Base-by-base conservation (phyloP, 1,284 basidiomycete species). In the Wolfiporia cocos region DNA sequence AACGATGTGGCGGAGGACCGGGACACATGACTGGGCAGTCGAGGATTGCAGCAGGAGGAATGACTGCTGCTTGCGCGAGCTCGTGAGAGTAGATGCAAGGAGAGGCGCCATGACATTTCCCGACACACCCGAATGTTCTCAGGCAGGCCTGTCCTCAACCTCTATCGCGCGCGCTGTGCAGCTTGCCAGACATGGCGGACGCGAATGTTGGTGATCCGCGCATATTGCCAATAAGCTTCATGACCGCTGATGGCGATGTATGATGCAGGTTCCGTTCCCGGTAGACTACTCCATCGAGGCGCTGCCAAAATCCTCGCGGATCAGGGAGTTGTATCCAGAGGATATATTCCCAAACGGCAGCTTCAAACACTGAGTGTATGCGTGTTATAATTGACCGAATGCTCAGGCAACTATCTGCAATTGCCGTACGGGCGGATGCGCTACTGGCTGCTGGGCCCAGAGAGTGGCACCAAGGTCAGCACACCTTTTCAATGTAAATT, bases 401-500 rank as follows among this genome's bases (percentile, higher is more conserved):
- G n/a, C 9, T 28, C 26, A 62, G 59, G 59, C 10, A 38, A 28
- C 4, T 62, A 62, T 30, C 56, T 51, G 2, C 47, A 49, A 9
- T 56, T 59, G 14, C 58, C 55, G 3, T 44, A 51, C 32, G 60
- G 60, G 1, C 54, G 54, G 18, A 72, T 78, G 11, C 69, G 80
- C 41, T 89, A 87, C 58, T 89, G 83, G 81, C 55, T 87, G n/a
- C 51, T 84, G 15, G 86, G 86, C 1, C 83, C 83, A n/a, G 73
- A 76, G 49, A 62, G 71, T 10, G 85, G 84, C 12, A 67, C 69
- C 37, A 83, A 81, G 69, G 85, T 86, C 47, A 20, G 64, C 51
- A 15, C 5, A 2, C 9, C 7, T 11, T 12, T 11, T 3, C 9
- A 35, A 7, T 3, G 22, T 33, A 5, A 10, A 20, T 30, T 2